Conservation (phyloP, 768 basidiomycete species). For the Fomitopsis serialis region DNA sequence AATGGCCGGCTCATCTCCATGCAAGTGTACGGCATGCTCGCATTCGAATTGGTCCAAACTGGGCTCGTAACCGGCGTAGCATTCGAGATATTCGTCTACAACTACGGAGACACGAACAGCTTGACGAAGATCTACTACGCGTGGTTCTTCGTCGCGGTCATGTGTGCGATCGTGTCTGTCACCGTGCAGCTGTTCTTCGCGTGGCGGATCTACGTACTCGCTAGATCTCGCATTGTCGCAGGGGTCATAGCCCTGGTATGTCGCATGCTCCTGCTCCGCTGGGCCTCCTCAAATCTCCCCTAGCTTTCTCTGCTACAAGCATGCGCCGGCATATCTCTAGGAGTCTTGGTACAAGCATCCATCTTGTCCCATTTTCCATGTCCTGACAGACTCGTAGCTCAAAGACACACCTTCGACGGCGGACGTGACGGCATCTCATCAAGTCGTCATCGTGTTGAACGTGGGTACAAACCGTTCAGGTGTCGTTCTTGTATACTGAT, state of each 20-base stretch:
- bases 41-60: constrained; percentile 5
- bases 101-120: not conserved
- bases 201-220: constrained; percentile 6
- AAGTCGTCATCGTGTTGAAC: not conserved
- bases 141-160: constrained; percentile 5
- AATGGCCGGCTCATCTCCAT: not conserved
- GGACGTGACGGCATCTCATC: not conserved
- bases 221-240: not conserved
- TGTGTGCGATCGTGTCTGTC: constrained; percentile 3
- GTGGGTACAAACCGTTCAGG: not conserved
- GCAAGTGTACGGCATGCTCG: constrained; percentile 3
- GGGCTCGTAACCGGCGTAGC: not conserved
- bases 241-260: constrained; percentile 1
- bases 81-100: not conserved
- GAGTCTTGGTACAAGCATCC: not conserved
- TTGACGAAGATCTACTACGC: constrained; percentile 2
- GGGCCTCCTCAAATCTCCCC: no score
- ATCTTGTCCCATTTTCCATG: no score
- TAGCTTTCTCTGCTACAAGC: not conserved
- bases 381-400: not conserved
- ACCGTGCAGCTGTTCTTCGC: constrained; percentile 7
- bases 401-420: not conserved
- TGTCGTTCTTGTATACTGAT: no score
- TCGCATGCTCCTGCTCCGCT: not conserved
- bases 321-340: not conserved